Base-by-base conservation (phyloP, 2,329 filamentous ascomycete species). In the Colletotrichum graminicola region DNA sequence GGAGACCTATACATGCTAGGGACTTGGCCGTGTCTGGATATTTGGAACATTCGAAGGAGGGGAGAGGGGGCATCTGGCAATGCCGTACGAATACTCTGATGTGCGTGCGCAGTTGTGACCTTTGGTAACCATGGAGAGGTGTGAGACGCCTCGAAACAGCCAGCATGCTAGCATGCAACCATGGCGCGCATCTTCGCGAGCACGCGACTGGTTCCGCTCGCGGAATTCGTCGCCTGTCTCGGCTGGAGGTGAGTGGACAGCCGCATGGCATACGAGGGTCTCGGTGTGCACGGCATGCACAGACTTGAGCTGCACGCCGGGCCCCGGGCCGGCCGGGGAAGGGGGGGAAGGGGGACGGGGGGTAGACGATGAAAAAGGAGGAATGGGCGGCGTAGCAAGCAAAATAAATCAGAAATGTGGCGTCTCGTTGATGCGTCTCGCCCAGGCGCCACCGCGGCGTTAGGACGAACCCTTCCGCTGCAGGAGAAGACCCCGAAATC, bases 201-300 rank as follows among this genome's bases (percentile, higher is more conserved):
- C 36, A 32, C 16, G 23, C 29, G 32, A 21, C 23, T 3, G 26
- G 23, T 29, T 59, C 56, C 11, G 39, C 43, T n/a, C 18, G 56
- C 56, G 62, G 39, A 36, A 45, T 65, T 41, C 3, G 36, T 43
- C 51, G 49, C 43, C n/a, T 66, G 12, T 56, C 47, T 52, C 23
- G 57, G 56, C 43, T 21, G n/a, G 43, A 6, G 18, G 43, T 45
- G 56, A 52, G 63, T 52, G 55, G 32, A 45, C 56, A 34, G 18
- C 54, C 51, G 32, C 60, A 51, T 62, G 60, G 18, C 60, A 62
- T 52, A 62, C 62, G 63, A 51, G 49, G 55, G 41, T 16, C 56
- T 67, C 63, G 67, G 67, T 62, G 67, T 49, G 67, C 55, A 67
- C 62, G 39, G 67, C 56, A 71, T 67, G 67, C 32, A 71, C 63